Percentiles rank a stretch among this genome's conserved stretches.
Conservation (phyloP, 352 stramenopile species). For the Phytophthora rubi region DNA sequence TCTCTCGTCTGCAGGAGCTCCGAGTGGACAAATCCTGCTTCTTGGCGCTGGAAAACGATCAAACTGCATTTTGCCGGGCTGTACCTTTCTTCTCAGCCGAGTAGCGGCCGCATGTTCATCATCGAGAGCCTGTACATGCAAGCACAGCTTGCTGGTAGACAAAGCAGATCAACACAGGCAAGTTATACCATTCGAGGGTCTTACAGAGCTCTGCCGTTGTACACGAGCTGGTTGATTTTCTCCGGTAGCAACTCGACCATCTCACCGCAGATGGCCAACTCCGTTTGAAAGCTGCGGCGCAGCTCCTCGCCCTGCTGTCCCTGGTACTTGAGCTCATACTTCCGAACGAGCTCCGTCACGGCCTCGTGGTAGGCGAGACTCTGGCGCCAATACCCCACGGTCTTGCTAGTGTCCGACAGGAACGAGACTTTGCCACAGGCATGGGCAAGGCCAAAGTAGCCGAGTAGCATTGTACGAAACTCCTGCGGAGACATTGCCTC, state of each 20-base stretch:
- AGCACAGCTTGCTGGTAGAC: too few relatives aligned
- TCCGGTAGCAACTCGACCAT: slow-evolving; percentile 73
- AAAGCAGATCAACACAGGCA: too few relatives aligned
- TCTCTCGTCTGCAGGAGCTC: slow-evolving; percentile 41
- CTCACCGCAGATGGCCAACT: slow-evolving; percentile 66
- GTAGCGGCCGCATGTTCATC: slow-evolving; percentile 10
- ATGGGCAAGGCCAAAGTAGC: slow-evolving; percentile 69
- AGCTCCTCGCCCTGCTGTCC: slow-evolving; percentile 29
- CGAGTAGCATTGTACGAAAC: slow-evolving; percentile 53
- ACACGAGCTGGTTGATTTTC: slow-evolving; percentile 84
- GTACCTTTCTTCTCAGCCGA: slow-evolving; percentile 46
- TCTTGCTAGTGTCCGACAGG: slow-evolving; percentile 50
- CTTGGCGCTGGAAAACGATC: slow-evolving; percentile 39
- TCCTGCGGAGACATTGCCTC: slow-evolving; percentile 44
- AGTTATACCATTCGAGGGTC: neutral
- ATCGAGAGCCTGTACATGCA: too few relatives aligned
- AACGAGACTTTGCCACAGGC: slow-evolving; percentile 67
- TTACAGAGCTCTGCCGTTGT: slow-evolving; percentile 64
- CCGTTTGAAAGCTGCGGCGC: slow-evolving; percentile 48
- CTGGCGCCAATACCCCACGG: slow-evolving; percentile 64
- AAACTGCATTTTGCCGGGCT: slow-evolving; percentile 50
- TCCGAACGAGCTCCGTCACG: slow-evolving; percentile 46
- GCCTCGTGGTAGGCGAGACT: slow-evolving; percentile 60
- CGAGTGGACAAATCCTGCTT: slow-evolving; percentile 63
- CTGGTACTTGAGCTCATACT: slow-evolving; percentile 42